Conservation (phyloP, 2,329 filamentous ascomycete species). For the Bipolaris oryzae region DNA sequence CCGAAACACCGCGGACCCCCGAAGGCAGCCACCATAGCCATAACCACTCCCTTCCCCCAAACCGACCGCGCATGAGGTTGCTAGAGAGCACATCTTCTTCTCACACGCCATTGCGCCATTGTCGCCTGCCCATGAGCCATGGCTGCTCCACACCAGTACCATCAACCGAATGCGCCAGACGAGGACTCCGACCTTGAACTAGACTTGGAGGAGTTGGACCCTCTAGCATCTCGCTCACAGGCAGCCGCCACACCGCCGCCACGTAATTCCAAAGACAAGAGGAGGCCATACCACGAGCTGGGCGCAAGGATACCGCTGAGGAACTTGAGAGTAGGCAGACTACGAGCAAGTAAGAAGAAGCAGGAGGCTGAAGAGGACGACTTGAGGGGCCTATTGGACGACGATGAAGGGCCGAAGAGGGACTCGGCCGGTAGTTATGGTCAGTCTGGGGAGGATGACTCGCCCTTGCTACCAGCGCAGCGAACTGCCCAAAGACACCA, state of each 20-base stretch:
- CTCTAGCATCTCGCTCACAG: conserved; percentile 48
- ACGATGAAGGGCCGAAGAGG: conserved; percentile 61
- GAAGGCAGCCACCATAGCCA: conserved; percentile 19
- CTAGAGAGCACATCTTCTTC: conserved; percentile 7
- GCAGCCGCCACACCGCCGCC: conserved; percentile 33
- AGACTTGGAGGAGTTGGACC: conserved; percentile 80
- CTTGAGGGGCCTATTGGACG: conserved; percentile 68
- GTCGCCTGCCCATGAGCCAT: conserved; percentile 49
- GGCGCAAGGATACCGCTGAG: conserved; percentile 71
- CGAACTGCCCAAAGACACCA: conserved; percentile 29
- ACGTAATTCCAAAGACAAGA: conserved; percentile 39
- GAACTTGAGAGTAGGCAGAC: conserved; percentile 59
- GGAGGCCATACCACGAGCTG: conserved; percentile 48
- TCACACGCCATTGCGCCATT: conserved; percentile 11
- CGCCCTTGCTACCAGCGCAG: conserved; percentile 67
- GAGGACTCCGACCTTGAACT: conserved; percentile 76
- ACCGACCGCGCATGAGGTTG: conserved; percentile 18
- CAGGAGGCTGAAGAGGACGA: conserved; percentile 67
- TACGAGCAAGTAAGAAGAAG: conserved; percentile 49
- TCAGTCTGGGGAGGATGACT: conserved; percentile 68
- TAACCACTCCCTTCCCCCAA: conserved; percentile 1
- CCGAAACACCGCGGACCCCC: conserved; percentile 34
- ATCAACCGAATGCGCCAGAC: conserved; percentile 66
- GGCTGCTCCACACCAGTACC: conserved; percentile 54
- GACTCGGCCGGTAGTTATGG: conserved; percentile 66